Percentiles rank a stretch among this genome's conserved stretches.
Conservation (phyloP, 139 green algal species). For the Tetraselmis chui region DNA sequence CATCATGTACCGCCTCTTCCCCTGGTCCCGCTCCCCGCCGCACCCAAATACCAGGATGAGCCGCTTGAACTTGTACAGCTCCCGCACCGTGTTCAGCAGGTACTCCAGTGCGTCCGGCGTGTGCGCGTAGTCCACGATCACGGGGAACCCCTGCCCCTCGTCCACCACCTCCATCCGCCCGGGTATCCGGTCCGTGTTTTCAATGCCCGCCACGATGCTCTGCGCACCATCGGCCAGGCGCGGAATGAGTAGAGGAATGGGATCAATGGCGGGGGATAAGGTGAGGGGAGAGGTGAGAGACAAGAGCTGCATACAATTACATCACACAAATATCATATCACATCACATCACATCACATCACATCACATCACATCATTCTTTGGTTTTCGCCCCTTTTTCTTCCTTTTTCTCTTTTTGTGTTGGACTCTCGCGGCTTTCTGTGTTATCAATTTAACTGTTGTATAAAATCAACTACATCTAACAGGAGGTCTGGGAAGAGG, state of each 20-base stretch:
- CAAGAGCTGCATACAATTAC: too few relatives aligned
- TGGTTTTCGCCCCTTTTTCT: too few relatives aligned
- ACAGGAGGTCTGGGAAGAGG: too few relatives aligned
- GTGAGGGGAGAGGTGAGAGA: too few relatives aligned
- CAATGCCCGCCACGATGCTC: conserved; percentile 73
- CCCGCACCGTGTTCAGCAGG: conserved; percentile 61
- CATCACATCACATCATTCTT: neutral
- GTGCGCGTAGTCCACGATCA: conserved; percentile 87
- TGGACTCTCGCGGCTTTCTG: too few relatives aligned
- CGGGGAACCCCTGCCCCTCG: conserved; percentile 79
- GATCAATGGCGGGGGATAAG: too few relatives aligned
- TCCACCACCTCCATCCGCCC: conserved; percentile 77
- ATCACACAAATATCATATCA: neutral
- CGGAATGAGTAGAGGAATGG: too few relatives aligned
- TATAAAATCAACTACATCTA: too few relatives aligned
- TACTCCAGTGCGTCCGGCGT: conserved; percentile 61
- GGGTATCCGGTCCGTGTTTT: conserved; percentile 65
- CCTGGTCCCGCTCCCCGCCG: conserved; percentile 30
- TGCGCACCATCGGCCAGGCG: conserved; percentile 21
- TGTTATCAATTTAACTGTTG: too few relatives aligned
- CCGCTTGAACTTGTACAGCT: conserved; percentile 32
- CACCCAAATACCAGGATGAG: conserved; percentile 89
- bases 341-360: neutral
- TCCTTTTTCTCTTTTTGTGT: too few relatives aligned
- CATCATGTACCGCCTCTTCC: conserved; percentile 64